Conservation (phyloP, 2,329 filamentous ascomycete genomes). For the Diplocarpon rosae region DNA sequence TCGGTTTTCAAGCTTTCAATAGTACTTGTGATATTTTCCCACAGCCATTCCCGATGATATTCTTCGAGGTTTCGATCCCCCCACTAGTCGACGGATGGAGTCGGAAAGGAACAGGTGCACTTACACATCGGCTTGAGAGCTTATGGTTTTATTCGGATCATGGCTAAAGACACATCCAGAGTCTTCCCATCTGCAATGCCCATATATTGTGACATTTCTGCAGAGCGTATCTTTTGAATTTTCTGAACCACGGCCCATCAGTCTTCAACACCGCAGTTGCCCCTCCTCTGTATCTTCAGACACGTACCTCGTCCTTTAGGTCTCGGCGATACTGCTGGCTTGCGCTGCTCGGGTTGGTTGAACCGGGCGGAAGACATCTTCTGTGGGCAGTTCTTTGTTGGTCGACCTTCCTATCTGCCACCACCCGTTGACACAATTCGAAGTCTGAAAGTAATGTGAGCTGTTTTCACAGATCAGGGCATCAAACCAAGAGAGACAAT, state of each 20-base stretch:
- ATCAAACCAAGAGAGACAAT: background rate
- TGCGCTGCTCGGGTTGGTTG: constrained; percentile 25
- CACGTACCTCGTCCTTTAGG: constrained; percentile 43
- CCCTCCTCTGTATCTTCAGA: background rate
- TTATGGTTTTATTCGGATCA: constrained; percentile 53
- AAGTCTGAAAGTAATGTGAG: constrained; percentile 19
- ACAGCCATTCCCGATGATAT: background rate
- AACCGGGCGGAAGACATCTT: constrained; percentile 27
- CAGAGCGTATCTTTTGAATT: constrained; percentile 81
- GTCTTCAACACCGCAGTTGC: background rate
- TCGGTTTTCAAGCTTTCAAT: background rate
- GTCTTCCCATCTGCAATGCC: constrained; percentile 85
- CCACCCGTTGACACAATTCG: constrained; percentile 24
- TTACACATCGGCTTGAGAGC: constrained; percentile 39
- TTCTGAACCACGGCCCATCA: constrained; percentile 32
- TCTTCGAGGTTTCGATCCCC: background rate
- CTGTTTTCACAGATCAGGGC: background rate
- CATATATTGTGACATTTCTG: constrained; percentile 87
- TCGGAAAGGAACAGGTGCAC: constrained; percentile 21
- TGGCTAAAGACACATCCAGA: constrained; percentile 85
- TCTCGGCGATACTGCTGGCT: constrained; percentile 41
- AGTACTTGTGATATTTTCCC: too few relatives aligned
- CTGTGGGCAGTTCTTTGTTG: constrained; percentile 6
- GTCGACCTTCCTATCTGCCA: constrained; percentile 23
- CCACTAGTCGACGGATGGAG: background rate